Conservation (phyloP, 208 protist species). For the Histomonas meleagridis region DNA sequence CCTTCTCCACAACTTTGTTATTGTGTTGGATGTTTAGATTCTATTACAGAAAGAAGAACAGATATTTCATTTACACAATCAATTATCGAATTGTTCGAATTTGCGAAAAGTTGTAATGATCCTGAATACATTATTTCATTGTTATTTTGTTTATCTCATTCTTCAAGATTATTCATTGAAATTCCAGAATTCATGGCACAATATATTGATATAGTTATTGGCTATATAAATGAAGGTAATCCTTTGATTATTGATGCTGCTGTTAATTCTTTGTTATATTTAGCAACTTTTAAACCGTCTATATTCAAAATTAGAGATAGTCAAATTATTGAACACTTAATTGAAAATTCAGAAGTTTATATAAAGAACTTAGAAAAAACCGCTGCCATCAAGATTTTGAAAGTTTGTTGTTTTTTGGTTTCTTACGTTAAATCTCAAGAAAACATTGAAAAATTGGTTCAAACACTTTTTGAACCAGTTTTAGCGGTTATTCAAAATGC, state of each 20-base stretch:
- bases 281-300: not conserved
- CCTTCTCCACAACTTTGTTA: not conserved
- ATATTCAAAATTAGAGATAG: not conserved
- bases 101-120: not conserved
- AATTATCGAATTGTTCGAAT: not conserved
- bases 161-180: not conserved
- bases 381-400: not conserved
- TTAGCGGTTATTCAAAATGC: not conserved
- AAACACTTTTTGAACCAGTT: not conserved
- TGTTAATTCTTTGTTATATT: not conserved
- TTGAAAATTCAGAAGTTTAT: not conserved
- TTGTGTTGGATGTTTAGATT: not conserved
- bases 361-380: not conserved
- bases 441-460: not conserved
- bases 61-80: not conserved
- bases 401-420: not conserved
- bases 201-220: not conserved
- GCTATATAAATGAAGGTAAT: not conserved
- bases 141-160: not conserved
- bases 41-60: not conserved
- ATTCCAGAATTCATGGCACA: not conserved
- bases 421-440: not conserved
- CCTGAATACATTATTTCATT: not conserved
- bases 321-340: not conserved
- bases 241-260: not conserved